Base-by-base conservation (phyloP, 805 yeast species). In the Ogataea trehalophila region DNA sequence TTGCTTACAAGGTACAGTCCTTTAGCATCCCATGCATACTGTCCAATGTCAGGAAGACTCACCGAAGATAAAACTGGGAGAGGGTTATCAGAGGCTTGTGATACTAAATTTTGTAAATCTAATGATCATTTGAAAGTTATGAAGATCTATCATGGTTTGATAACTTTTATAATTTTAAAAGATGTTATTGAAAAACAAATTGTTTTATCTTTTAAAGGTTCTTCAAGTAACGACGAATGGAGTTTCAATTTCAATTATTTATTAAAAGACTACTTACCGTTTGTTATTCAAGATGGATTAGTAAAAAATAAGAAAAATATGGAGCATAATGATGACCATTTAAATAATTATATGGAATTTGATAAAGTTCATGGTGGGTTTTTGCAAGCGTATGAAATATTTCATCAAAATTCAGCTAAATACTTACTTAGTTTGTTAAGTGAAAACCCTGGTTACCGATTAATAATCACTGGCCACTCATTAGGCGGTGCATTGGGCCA, bases 381-480 rank as follows among this genome's bases (percentile, higher is more conserved):
- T 22, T 15, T 22, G 6, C 41, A 47, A 40, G 53, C 51, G 1
- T 50, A 47, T 36, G 9, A 31, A 14, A 36, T 26, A 4, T 47
- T 50, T 22, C 45, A 50, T 17, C 16, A 42, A 7, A 41, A 41
- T 6, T 37, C 46, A 3, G n/a, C 40, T 13, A 7, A 14, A 23
- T 39, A 6, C 15, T 15, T 47, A 2, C 15, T 47, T 6, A 23
- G 42, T 7, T 29, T 39, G 7, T n/a, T 50, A 23, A 23, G 37
- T n/a, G 6, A 38, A 6, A 33, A 74, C 55, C 77, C 80, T 0
- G 73, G 71, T 20, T 83, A 80, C 59, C 59, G 69, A 20, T 48
- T 85, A 5, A 70, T 77, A 1, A 71, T 84, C 2, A 69, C 81
- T 1, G 95, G 95, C 0, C 95, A 87, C 63, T 87, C 94, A 0